Percentiles rank a stretch among this genome's conserved stretches.
Evolutionary conservation across 2,329 filamentous ascomycete species (phyloP).

Genomic region (Neonectria sp.): DNA sequence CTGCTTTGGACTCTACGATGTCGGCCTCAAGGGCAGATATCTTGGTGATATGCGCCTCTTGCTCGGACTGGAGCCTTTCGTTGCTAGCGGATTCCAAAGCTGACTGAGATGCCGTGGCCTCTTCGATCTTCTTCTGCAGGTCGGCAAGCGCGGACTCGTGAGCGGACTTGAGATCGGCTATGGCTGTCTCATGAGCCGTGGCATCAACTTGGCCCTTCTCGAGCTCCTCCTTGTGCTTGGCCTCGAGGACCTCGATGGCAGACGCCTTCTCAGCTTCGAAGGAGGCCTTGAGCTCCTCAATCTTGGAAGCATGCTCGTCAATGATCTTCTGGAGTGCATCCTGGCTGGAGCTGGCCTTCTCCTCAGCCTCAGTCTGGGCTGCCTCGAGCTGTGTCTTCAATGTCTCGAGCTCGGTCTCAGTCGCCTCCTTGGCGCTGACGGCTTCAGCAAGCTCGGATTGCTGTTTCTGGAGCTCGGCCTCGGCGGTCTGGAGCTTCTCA

Average conservation of each 20-base stretch:
- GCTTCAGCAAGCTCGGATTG: constrained; percentile 65
- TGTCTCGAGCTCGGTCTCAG: constrained; percentile 62
- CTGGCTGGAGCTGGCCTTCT: constrained; percentile 53
- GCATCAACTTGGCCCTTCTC: constrained; percentile 62
- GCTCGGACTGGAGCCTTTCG: constrained; percentile 61
- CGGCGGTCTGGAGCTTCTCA: constrained; percentile 66
- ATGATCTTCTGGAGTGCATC: constrained; percentile 55
- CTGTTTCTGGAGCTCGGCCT: constrained; percentile 66
- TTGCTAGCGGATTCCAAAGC: constrained; percentile 62
- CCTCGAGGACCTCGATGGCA: constrained; percentile 64
- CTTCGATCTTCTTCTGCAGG: constrained; percentile 70
- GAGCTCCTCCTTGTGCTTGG: constrained; percentile 67
- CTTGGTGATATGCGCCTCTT: constrained; percentile 61
- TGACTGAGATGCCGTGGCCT: constrained; percentile 64
- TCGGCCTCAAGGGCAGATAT: constrained; percentile 68
- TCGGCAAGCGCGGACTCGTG: constrained; percentile 65
- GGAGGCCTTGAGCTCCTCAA: constrained; percentile 65
- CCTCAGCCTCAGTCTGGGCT: constrained; percentile 52
- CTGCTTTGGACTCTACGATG: constrained; percentile 65
- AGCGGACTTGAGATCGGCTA: constrained; percentile 65
- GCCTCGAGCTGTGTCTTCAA: constrained; percentile 67
- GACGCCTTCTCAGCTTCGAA: constrained; percentile 66
- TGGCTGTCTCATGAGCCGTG: constrained; percentile 63
- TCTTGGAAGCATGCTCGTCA: constrained; percentile 64
- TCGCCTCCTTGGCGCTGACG: constrained; percentile 64